Conservation (phyloP, 2,329 filamentous ascomycete species). For the Paecilomyces sp. region DNA sequence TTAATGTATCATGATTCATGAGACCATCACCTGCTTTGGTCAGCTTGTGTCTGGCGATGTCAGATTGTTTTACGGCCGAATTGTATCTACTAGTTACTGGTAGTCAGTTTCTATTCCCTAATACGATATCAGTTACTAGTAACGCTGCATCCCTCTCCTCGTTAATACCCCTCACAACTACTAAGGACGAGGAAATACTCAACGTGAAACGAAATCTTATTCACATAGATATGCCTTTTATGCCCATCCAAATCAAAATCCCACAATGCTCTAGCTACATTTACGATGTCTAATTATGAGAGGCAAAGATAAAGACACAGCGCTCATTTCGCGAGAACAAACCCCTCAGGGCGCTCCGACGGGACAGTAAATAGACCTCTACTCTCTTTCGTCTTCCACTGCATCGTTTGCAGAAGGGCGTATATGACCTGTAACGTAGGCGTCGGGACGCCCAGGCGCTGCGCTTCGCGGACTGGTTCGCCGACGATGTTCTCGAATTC, state of each 20-base stretch:
- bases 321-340: constrained; percentile 1
- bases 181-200: background rate
- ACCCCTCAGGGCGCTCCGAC: constrained; percentile 1
- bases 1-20: too few relatives aligned
- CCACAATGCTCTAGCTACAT: background rate
- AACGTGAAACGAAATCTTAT: too few relatives aligned
- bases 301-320: too few relatives aligned
- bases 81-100: too few relatives aligned
- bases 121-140: too few relatives aligned
- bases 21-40: too few relatives aligned
- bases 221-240: too few relatives aligned
- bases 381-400: constrained; percentile 2
- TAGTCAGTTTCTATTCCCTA: too few relatives aligned
- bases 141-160: too few relatives aligned
- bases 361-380: constrained; percentile 4
- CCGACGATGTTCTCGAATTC: constrained; percentile 50
- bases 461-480: constrained; percentile 46
- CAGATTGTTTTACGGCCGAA: too few relatives aligned
- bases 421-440: constrained; percentile 19
- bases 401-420: constrained; percentile 4
- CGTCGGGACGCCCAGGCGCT: constrained; percentile 33
- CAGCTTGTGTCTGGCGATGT: too few relatives aligned
- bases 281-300: background rate
- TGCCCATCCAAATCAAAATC: background rate
- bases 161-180: background rate